Evolutionary conservation across 768 basidiomycete genomes (phyloP), one percentile per base, ranked within the genome.

Genomic region (Trametes cingulata): DNA sequence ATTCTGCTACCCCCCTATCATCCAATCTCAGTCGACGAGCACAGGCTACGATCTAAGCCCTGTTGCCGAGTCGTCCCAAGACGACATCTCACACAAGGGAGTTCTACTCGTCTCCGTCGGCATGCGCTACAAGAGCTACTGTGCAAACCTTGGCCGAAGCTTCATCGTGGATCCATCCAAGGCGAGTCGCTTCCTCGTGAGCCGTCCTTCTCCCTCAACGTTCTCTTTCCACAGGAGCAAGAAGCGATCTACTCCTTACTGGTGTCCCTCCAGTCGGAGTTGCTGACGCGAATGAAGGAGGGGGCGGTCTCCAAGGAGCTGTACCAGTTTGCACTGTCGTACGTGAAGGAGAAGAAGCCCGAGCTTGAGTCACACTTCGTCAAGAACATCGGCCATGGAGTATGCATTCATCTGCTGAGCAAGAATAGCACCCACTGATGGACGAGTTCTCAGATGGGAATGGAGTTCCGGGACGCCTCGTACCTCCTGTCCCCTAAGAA

Each of bases 121-220:
- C 25, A 80, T 98, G 72, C 85, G 93, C 25, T 98, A 96, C 76
- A 95, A 89, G 69, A 89, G 87, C 0, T 98, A 99, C 67, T 94
- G 93, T 70, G 86, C 91, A 27, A 96, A 94, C 71, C 84, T 98
- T 64, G 95, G 92, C 4, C 83, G 96, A 43, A 98, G 92, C 2
- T 95, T 97, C 74, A 91, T 98, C 66, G 95, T 98, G 39, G 94
- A 96, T 69, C 96, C 96, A 1, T 87, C 87, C 63, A 87, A 90
- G 68, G 94, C 95, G n/a, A 47, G 61, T 53, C 13, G 6, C 1
- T 20, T 19, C 14, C 17, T 3, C 35, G 25, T 8, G 24, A 60
- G 74, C 69, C 46, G 9, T 36, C 15, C 15, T 6, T 1, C 14
- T 22, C 22, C 7, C 46, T 40, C 25, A 41, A 48, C 43, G 15